Base-by-base conservation (phyloP, 805 yeast species). In the Yarrowia sp. region DNA sequence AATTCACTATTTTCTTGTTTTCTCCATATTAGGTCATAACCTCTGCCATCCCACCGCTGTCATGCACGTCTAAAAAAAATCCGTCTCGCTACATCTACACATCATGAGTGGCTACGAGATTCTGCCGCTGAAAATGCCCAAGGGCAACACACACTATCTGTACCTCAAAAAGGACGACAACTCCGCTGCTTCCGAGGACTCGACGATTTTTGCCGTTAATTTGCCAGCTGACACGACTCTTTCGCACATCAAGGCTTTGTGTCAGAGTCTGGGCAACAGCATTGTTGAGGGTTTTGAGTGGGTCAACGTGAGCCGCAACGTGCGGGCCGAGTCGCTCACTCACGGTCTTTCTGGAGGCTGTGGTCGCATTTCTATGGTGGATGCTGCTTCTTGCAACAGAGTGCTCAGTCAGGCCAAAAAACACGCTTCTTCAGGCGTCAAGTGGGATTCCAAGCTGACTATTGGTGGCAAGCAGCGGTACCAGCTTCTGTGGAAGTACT, bases 141-240 rank as follows among this genome's bases (percentile, higher is more conserved):
- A 47, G 36, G 70, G 69, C 10, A 67, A 74, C 1, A 69, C 71
- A 22, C 96, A 89, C 70, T 86, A 82, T 68, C 73, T 87, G 66
- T 88, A 79, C 68, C 73, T 82, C 67, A 87, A 87, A 72, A 88
- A 85, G 68, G 77, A 76, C 32, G 73, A 76, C 2, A 80, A 80
- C 32, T 72, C 79, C 19, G 73, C 71, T 18, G 61, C 61, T 10
- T 38, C 46, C 5, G 61, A 55, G 21, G 80, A 81, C 58, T 77
- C 88, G 58, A 80, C 88, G 27, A 72, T 92, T n/a, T 92, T 92
- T 73, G 71, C 87, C 6, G 83, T 87, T 63, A 91, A 92, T 70
- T 74, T 90, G 39, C 97, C 97, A 1, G 74, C 86, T 21, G 79
- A 81, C 63, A 79, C 90, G 6, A 77, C 79, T 22, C 68, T 82